Percentiles rank a stretch among this genome's conserved stretches.
These are phyloP conservation scores for Rhizopogon vulgaris DNA, from an alignment of 768 basidiomycete genomes.

Conservation along the genomic window DNA sequence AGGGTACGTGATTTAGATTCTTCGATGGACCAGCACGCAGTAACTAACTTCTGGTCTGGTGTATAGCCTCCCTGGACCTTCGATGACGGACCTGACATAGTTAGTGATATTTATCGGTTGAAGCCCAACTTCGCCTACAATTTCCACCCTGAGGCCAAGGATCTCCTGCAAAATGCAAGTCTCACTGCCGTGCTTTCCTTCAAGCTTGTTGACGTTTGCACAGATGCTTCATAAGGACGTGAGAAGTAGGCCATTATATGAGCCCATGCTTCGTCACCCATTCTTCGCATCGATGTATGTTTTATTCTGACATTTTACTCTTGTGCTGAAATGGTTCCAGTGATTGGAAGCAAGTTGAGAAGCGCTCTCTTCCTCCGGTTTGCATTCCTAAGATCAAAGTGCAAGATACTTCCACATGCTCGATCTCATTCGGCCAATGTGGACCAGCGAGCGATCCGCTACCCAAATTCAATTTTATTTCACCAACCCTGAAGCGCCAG, in stretches of 20 bases:
- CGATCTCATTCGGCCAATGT: neutral
- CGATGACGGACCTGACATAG: neutral
- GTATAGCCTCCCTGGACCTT: conserved; percentile 2
- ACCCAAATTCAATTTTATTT: conserved; percentile 1
- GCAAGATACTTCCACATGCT: neutral
- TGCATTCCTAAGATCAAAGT: neutral
- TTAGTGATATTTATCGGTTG: neutral
- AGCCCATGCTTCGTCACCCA: conserved; percentile 4
- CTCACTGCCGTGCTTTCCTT: neutral
- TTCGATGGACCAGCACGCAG: neutral
- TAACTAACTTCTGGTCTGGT: neutral
- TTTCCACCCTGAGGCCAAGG: neutral
- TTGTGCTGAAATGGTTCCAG: neutral
- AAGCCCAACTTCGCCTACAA: neutral
- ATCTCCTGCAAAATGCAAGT: conserved; percentile 1
- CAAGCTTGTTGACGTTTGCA: neutral
- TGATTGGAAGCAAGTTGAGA: conserved; percentile 5
- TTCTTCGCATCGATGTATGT: conserved; percentile 7
- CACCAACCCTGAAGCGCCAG: neutral
- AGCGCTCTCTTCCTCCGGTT: neutral
- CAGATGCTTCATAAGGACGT: conserved; percentile 9
- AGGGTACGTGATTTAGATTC: neutral
- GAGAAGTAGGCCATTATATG: neutral
- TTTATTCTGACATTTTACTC: neutral
- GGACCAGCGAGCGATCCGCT: conserved; percentile 4